A percentile compares a stretch with the other conserved stretches of the same genome.
Evolutionary conservation across 495 filamentous ascomycete genomes (phyloP).

Genomic region (Thozetella sp.): DNA sequence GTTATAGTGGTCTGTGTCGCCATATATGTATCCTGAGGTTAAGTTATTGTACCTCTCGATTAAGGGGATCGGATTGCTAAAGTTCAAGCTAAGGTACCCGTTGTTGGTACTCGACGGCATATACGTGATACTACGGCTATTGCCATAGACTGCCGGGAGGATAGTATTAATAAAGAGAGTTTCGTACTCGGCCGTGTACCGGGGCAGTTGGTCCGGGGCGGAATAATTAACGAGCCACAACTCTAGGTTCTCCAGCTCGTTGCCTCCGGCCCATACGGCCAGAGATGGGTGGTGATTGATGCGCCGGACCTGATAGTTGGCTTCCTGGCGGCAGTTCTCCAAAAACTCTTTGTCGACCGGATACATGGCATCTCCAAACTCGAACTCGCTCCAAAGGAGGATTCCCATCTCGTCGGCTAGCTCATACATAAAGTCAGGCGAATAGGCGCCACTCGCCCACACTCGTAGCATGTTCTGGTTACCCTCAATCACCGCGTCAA

Average conservation of each 20-base stretch:
- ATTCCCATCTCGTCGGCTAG: constrained; percentile 67
- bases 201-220: constrained; percentile 41
- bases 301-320: constrained; percentile 63
- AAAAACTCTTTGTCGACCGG: constrained; percentile 58
- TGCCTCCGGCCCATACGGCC: constrained; percentile 69
- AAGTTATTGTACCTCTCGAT: constrained; percentile 62
- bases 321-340: constrained; percentile 59
- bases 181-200: constrained; percentile 60
- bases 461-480: constrained; percentile 74
- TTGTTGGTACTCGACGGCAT: constrained; percentile 69
- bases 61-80: constrained; percentile 58
- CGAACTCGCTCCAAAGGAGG: constrained; percentile 69
- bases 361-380: constrained; percentile 67
- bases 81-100: constrained; percentile 61
- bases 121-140: constrained; percentile 67
- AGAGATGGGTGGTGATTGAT: constrained; percentile 69
- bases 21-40: constrained; percentile 59
- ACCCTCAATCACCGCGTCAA: constrained; percentile 56
- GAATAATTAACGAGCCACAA: constrained; percentile 42
- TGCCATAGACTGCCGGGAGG: constrained; percentile 62
- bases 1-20: constrained; percentile 72
- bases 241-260: constrained; percentile 64
- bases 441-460: constrained; percentile 66
- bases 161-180: constrained; percentile 64
- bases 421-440: constrained; percentile 70